phyloP scores from a whole-genome alignment of 2,329 filamentous ascomycete species.

The Bertia moriformis region DNA sequence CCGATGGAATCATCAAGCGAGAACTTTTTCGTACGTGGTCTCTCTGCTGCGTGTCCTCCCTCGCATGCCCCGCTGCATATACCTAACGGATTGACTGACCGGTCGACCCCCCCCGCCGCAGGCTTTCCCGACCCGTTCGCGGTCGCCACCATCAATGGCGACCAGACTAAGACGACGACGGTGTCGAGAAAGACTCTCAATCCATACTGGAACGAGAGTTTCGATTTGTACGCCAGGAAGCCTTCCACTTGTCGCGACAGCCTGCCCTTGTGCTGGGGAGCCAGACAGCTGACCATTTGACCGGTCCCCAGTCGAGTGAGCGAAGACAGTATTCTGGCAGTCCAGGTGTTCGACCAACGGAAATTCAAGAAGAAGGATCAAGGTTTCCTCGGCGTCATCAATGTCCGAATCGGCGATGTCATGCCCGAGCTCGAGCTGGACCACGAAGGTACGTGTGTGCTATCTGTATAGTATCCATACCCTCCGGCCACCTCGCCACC shows the following conservation, averaged over 20 bases:
- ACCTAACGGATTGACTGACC: slow-evolving; percentile 9
- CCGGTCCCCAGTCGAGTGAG: slow-evolving; percentile 56
- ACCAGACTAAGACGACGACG: slow-evolving; percentile 94
- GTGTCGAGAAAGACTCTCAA: slow-evolving; percentile 96
- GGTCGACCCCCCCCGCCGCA: slow-evolving; percentile 24
- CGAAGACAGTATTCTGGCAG: slow-evolving; percentile 89
- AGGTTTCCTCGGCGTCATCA: slow-evolving; percentile 93
- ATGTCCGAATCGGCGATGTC: slow-evolving; percentile 85
- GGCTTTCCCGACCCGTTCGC: slow-evolving; percentile 97
- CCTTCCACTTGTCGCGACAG: slow-evolving; percentile 1
- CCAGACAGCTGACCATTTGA: slow-evolving; percentile 2
- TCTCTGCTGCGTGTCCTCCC: neutral
- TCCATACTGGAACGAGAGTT: slow-evolving; percentile 99
- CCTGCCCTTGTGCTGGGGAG: slow-evolving; percentile 2
- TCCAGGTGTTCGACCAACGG: slow-evolving; percentile 98
- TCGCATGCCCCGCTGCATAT: slow-evolving; percentile 10
- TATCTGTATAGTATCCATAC: too few species aligned
- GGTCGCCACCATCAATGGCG: slow-evolving; percentile 89
- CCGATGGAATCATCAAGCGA: slow-evolving; percentile 94
- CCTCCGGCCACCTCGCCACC: slow-evolving; percentile 16
- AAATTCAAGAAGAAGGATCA: slow-evolving; percentile 99
- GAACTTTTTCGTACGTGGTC: slow-evolving; percentile 81
- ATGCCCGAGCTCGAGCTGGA: slow-evolving; percentile 78
- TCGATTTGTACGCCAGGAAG: slow-evolving; percentile 79
- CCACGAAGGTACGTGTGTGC: slow-evolving; percentile 65